These are phyloP conservation scores for Aaosphaeria arxii DNA, from an alignment of 2,329 filamentous ascomycete genomes.

Conservation along the genomic window DNA sequence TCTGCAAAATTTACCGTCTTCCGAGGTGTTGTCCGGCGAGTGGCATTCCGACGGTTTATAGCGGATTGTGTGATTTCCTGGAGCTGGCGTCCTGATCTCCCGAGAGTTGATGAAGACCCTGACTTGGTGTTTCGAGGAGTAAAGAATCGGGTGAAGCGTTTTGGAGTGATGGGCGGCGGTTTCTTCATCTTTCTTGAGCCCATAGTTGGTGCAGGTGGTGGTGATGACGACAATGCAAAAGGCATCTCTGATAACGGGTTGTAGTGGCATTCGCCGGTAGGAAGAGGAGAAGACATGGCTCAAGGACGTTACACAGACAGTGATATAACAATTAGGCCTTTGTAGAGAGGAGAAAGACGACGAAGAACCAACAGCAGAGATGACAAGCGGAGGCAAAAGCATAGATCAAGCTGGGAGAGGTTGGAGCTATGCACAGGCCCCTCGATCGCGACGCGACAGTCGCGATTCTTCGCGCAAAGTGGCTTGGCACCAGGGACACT, in stretches of 20 bases:
- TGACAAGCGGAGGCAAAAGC: not conserved
- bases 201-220: conserved; percentile 22
- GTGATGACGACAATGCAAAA: conserved; percentile 32
- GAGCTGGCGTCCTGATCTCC: conserved; percentile 45
- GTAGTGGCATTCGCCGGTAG: conserved; percentile 17
- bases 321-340: not conserved
- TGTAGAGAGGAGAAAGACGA: not conserved
- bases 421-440: conserved; percentile 14
- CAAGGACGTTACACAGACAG: not conserved
- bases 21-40: conserved; percentile 27
- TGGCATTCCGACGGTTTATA: conserved; percentile 37
- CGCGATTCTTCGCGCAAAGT: conserved; percentile 14
- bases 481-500: conserved; percentile 1
- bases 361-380: not conserved
- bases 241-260: conserved; percentile 36
- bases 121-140: conserved; percentile 42
- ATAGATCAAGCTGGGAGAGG: conserved; percentile 9
- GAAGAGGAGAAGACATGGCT: conserved; percentile 26
- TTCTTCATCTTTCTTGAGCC: conserved; percentile 41
- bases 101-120: conserved; percentile 23
- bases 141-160: conserved; percentile 52
- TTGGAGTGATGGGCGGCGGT: conserved; percentile 50
- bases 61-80: conserved; percentile 50
- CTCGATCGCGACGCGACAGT: conserved; percentile 10
- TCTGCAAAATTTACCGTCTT: conserved; percentile 41